Conservation (phyloP, 768 basidiomycete species). For the Termitomyces titanicus region DNA sequence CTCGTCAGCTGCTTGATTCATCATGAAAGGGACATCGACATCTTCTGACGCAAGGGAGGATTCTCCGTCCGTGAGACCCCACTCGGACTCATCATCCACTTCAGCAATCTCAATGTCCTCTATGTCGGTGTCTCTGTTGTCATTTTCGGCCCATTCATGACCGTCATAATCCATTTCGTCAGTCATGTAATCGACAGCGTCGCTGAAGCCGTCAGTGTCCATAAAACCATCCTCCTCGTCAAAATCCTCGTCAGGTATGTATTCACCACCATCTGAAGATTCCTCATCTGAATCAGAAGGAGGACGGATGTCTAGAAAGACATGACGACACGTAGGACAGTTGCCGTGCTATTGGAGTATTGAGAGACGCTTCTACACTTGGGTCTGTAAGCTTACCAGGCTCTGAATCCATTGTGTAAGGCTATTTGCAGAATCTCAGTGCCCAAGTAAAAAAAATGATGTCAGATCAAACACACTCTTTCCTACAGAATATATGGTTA, state of each 20-base stretch:
- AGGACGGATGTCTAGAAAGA: constrained; percentile 52
- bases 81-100: constrained; percentile 29
- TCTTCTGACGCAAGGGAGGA: constrained; percentile 25
- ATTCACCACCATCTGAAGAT: constrained; percentile 66
- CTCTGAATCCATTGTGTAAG: constrained; percentile 65
- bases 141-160: constrained; percentile 18
- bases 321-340: constrained; percentile 64
- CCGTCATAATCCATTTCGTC: constrained; percentile 34
- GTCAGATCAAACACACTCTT: constrained; percentile 41
- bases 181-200: constrained; percentile 34
- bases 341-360: constrained; percentile 53
- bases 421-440: constrained; percentile 28
- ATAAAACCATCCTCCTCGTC: constrained; percentile 47
- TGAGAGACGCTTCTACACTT: neutral
- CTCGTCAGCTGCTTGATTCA: constrained; percentile 13
- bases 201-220: constrained; percentile 40
- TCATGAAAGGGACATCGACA: constrained; percentile 12
- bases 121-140: constrained; percentile 15
- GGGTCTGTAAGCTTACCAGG: constrained; percentile 32
- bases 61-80: constrained; percentile 42
- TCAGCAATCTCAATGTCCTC: constrained; percentile 16
- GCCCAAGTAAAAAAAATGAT: neutral
- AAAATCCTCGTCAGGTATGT: constrained; percentile 48
- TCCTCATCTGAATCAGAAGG: constrained; percentile 56
- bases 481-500: constrained; percentile 64